Evolutionary conservation across 768 basidiomycete species (phyloP).

Genomic region (Amanita fuliginea): DNA sequence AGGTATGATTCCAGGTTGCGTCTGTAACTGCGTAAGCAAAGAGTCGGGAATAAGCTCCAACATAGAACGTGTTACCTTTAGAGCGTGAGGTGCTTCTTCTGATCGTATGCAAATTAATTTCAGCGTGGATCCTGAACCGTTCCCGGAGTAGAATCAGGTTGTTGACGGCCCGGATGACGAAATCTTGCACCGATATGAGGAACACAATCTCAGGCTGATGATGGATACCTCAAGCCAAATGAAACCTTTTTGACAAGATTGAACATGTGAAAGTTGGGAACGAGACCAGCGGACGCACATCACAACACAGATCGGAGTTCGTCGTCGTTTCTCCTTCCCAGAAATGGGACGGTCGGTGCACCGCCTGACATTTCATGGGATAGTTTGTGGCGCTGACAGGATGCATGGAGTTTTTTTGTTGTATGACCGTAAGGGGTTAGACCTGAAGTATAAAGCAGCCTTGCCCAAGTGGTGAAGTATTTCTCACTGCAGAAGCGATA

Average conservation of each 20-base stretch:
- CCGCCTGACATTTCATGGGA: too few relatives aligned
- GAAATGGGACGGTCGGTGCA: too few relatives aligned
- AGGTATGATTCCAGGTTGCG: too few relatives aligned
- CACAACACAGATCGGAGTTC: too few relatives aligned
- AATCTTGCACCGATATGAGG: neutral
- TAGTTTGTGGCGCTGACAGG: too few relatives aligned
- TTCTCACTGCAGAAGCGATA: neutral
- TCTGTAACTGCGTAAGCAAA: neutral
- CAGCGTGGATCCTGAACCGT: neutral
- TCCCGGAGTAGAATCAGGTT: neutral
- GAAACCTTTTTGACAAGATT: neutral
- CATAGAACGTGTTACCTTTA: neutral
- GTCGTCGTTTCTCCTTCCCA: too few relatives aligned
- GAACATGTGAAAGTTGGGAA: neutral
- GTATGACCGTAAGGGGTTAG: too few relatives aligned
- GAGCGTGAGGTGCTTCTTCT: too few relatives aligned
- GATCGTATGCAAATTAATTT: neutral
- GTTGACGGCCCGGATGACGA: neutral
- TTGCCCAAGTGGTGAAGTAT: too few relatives aligned
- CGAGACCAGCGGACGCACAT: neutral
- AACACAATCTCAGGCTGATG: neutral
- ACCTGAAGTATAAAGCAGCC: too few relatives aligned
- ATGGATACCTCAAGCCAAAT: neutral
- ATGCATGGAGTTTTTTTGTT: too few relatives aligned
- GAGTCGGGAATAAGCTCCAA: neutral